Percentiles rank a stretch among this genome's conserved stretches.
phyloP scores from a whole-genome alignment of 2,329 filamentous ascomycete species.

The Paraconiothyrium brasiliense region DNA sequence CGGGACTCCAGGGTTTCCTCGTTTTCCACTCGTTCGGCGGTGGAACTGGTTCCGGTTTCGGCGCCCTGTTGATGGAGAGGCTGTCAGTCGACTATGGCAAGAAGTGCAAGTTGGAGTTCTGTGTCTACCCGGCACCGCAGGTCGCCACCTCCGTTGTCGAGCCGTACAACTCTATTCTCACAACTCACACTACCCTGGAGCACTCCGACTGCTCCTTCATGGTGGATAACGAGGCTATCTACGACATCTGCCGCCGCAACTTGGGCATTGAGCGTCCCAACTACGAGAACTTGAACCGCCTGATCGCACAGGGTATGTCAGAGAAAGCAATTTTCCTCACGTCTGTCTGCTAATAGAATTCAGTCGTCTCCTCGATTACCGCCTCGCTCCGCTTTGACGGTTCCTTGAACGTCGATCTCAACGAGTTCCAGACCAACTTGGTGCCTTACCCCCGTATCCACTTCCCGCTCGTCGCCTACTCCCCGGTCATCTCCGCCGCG shows the following conservation, averaged over 20 bases:
- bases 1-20: conserved; percentile 97
- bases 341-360: conserved; percentile 38
- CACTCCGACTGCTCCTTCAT: conserved; percentile 99
- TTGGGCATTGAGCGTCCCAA: conserved; percentile 96
- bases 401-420: conserved; percentile 98
- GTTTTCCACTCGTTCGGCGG: conserved; percentile 99
- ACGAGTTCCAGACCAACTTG: conserved; percentile 99
- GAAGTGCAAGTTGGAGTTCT: conserved; percentile 99
- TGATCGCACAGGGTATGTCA: conserved; percentile 88
- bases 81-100: conserved; percentile 99
- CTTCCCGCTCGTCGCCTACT: conserved; percentile 97
- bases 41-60: conserved; percentile 98
- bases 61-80: conserved; percentile 98
- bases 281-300: conserved; percentile 98
- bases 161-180: conserved; percentile 99
- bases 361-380: conserved; percentile 97
- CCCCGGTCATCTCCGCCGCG: conserved; percentile 91
- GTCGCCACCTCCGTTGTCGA: conserved; percentile 97
- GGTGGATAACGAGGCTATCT: conserved; percentile 99
- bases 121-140: conserved; percentile 97
- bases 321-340: neutral
- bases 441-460: conserved; percentile 99
- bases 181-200: conserved; percentile 98
- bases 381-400: conserved; percentile 98
- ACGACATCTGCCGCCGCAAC: conserved; percentile 98